Conservation (phyloP, 1,284 basidiomycete genomes). For the Sanguinoderma infundibulare region DNA sequence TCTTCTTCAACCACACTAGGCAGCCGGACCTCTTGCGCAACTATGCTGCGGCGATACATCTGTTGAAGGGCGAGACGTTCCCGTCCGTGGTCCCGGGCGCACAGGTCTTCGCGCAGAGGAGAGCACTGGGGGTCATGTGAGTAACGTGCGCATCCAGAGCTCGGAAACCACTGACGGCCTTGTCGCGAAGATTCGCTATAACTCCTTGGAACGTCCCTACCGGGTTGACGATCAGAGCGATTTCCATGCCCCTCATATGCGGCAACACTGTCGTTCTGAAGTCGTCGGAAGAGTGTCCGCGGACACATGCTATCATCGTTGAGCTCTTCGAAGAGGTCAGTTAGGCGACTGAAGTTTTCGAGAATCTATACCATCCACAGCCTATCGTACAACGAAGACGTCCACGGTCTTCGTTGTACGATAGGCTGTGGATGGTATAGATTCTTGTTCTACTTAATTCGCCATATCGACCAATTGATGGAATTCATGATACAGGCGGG, state of each 20-base stretch:
- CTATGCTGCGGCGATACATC: conserved; percentile 20
- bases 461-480: too few species aligned
- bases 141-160: not conserved
- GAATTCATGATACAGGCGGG: conserved; percentile 24
- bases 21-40: conserved; percentile 17
- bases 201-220: conserved; percentile 50
- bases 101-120: conserved; percentile 36
- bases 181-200: conserved; percentile 15
- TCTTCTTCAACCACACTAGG: conserved; percentile 25
- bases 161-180: not conserved
- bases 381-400: too few species aligned
- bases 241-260: conserved; percentile 58
- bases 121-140: conserved; percentile 39
- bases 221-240: conserved; percentile 50
- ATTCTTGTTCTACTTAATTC: too few species aligned
- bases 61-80: conserved; percentile 37
- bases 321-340: conserved; percentile 52
- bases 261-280: conserved; percentile 71
- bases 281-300: conserved; percentile 60
- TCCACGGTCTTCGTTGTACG: too few species aligned
- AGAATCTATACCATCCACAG: too few species aligned
- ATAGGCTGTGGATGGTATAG: too few species aligned
- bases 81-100: conserved; percentile 35
- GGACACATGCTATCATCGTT: conserved; percentile 51
- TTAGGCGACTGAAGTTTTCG: not conserved